phyloP scores from a whole-genome alignment of 805 yeast species.

The Debaryomyces castellii region DNA sequence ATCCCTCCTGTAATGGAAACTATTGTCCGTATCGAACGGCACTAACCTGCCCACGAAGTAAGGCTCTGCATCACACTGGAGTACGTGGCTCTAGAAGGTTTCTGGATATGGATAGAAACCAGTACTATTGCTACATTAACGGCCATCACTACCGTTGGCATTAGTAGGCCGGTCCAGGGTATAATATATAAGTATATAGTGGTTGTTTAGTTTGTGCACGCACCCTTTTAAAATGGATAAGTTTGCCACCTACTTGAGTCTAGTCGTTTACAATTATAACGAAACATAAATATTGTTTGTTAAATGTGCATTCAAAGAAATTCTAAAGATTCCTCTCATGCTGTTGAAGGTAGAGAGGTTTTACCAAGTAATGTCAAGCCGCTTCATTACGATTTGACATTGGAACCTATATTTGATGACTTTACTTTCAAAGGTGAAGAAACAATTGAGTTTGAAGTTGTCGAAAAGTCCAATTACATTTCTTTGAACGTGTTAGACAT shows the following conservation, averaged over 20 bases:
- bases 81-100: neutral
- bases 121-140: neutral
- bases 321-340: slow-evolving; percentile 9
- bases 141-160: neutral
- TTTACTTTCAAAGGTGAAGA: slow-evolving; percentile 61
- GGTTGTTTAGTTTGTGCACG: too few relatives aligned
- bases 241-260: neutral
- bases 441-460: slow-evolving; percentile 53
- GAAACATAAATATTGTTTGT: neutral
- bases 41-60: neutral
- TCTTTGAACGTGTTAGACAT: slow-evolving; percentile 66
- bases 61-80: neutral
- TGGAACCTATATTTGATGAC: slow-evolving; percentile 48
- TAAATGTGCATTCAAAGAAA: slow-evolving; percentile 12
- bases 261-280: neutral
- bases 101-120: neutral
- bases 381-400: slow-evolving; percentile 35
- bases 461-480: slow-evolving; percentile 45
- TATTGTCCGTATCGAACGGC: neutral
- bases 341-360: slow-evolving; percentile 33
- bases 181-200: too few relatives aligned
- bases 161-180: neutral
- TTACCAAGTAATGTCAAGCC: slow-evolving; percentile 45
- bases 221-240: neutral
- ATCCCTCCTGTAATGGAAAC: neutral